Percentiles rank a stretch among this genome's conserved stretches.
These are phyloP conservation scores for Citrus sp. DNA, from an alignment of 345 rosid genomes.

Conservation along the genomic window DNA sequence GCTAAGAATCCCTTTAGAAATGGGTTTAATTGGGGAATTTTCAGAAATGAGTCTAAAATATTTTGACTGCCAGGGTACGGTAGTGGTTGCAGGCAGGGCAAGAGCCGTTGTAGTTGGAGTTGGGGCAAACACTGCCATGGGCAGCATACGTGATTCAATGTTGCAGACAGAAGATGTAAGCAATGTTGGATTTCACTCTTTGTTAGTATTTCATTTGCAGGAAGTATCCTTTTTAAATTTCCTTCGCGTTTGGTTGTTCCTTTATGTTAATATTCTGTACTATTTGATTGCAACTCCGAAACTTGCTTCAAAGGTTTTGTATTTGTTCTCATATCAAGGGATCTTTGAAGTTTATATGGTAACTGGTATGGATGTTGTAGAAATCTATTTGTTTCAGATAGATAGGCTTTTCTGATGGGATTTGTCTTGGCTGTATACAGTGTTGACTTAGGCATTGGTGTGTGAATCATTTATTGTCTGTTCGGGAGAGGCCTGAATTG, in stretches of 20 bases:
- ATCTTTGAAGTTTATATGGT: neutral
- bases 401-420: neutral
- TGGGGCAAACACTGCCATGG: conserved; percentile 98
- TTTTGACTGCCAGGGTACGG: conserved; percentile 79
- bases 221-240: neutral
- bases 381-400: neutral
- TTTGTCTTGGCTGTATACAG: neutral
- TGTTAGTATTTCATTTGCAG: neutral
- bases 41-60: conserved; percentile 11
- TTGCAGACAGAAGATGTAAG: conserved; percentile 89
- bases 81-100: conserved; percentile 88
- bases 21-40: neutral
- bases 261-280: neutral
- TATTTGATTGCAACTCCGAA: conserved; percentile 1
- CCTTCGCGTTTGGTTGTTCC: neutral
- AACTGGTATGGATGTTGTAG: neutral
- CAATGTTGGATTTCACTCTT: conserved; percentile 10
- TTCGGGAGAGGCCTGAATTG: neutral
- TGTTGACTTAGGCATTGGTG: neutral
- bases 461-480: neutral
- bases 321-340: neutral
- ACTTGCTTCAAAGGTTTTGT: conserved; percentile 6
- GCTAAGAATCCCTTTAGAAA: neutral
- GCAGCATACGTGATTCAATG: conserved; percentile 97
- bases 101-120: conserved; percentile 94